These are phyloP conservation scores for Quercus lobata DNA, from an alignment of 331 rosid species.

Conservation along the genomic window DNA sequence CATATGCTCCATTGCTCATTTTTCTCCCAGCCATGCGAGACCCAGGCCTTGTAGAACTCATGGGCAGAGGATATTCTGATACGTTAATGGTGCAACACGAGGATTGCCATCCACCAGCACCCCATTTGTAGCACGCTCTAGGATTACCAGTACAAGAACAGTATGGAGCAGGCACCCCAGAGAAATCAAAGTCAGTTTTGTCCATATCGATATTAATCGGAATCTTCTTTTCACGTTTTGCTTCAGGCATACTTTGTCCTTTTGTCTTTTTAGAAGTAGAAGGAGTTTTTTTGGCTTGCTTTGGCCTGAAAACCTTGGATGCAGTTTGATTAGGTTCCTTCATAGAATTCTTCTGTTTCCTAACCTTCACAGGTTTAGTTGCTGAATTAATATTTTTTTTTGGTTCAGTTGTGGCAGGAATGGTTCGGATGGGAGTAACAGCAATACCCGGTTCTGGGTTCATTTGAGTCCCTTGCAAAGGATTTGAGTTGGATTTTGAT, in stretches of 20 bases:
- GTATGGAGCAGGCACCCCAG: conserved; percentile 18
- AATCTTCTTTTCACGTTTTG: conserved; percentile 19
- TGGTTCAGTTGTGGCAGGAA: background rate
- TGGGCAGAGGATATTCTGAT: conserved; percentile 17
- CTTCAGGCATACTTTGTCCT: conserved; percentile 9
- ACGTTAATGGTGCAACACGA: conserved; percentile 14
- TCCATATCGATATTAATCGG: background rate
- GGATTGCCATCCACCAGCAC: conserved; percentile 24
- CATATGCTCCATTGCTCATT: conserved; percentile 21
- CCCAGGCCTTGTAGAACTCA: conserved; percentile 18
- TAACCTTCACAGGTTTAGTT: background rate
- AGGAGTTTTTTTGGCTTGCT: conserved; percentile 10
- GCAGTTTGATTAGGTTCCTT: background rate
- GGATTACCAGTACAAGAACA: conserved; percentile 16
- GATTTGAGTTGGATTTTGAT: background rate
- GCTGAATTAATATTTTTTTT: background rate
- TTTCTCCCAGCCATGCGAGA: conserved; percentile 20
- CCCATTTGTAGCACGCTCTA: conserved; percentile 20
- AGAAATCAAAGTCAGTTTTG: conserved; percentile 11
- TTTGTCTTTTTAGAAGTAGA: background rate
- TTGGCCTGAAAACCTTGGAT: conserved; percentile 8
- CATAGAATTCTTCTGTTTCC: background rate
- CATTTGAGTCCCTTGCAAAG: conserved; percentile 3
- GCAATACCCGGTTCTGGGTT: conserved; percentile 5
- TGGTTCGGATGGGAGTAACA: background rate